A percentile compares a stretch with the other conserved stretches of the same genome.
phyloP scores from a whole-genome alignment of 768 basidiomycete genomes.

The Collybia sp. region DNA sequence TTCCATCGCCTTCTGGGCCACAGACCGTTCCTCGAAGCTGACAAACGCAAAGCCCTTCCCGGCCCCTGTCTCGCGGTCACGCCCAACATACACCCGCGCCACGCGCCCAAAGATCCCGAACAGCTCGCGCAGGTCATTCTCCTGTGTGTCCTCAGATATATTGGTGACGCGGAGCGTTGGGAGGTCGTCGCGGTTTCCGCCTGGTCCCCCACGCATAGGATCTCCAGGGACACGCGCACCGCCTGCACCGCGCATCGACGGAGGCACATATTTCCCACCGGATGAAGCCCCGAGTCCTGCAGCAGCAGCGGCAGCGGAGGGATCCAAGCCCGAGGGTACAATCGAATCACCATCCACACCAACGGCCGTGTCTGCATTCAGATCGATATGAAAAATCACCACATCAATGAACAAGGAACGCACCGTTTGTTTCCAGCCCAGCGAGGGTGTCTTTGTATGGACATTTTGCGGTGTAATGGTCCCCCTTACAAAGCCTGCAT shows the following conservation, averaged over 20 bases:
- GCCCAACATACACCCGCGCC: slow-evolving; percentile 88
- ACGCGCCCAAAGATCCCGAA: slow-evolving; percentile 85
- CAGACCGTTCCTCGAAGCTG: slow-evolving; percentile 79
- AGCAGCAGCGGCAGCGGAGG: slow-evolving; percentile 31
- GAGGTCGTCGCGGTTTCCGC: slow-evolving; percentile 76
- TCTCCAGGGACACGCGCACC: slow-evolving; percentile 69
- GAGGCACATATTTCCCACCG: slow-evolving; percentile 88
- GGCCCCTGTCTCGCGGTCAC: slow-evolving; percentile 90
- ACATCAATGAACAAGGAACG: slow-evolving; percentile 1
- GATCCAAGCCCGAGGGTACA: slow-evolving; percentile 17
- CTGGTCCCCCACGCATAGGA: slow-evolving; percentile 59
- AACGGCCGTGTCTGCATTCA: slow-evolving; percentile 21
- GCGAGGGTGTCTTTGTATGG: slow-evolving; percentile 95
- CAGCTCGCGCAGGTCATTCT: slow-evolving; percentile 89
- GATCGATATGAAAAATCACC: neutral
- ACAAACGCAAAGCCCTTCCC: slow-evolving; percentile 99
- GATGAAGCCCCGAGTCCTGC: slow-evolving; percentile 31
- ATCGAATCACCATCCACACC: slow-evolving; percentile 34
- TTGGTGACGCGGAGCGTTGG: slow-evolving; percentile 98
- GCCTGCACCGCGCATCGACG: slow-evolving; percentile 74
- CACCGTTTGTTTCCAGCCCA: slow-evolving; percentile 61
- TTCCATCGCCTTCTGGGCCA: slow-evolving; percentile 85
- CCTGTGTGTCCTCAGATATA: slow-evolving; percentile 91
- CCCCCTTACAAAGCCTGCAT: slow-evolving; percentile 94
- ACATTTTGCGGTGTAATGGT: slow-evolving; percentile 97